A percentile compares a stretch with the other conserved stretches of the same genome.
Conservation (phyloP, 2,329 filamentous ascomycete genomes). For the Ceratocystis diversiconidia region DNA sequence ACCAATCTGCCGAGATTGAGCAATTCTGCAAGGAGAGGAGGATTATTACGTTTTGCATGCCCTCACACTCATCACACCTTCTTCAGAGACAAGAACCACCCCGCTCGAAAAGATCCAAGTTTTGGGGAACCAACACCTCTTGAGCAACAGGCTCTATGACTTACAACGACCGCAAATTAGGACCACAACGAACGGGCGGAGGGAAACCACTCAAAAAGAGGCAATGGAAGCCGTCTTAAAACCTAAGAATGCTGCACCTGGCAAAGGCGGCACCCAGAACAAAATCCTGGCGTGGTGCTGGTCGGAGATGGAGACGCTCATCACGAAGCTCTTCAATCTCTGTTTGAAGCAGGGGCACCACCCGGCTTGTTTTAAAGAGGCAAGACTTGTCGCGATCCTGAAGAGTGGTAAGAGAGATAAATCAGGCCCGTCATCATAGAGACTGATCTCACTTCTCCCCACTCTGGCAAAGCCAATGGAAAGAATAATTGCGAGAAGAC, state of each 20-base stretch:
- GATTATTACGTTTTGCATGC: no score
- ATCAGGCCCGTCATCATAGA: slow-evolving; percentile 19
- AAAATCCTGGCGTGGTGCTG: neutral
- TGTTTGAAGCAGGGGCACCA: neutral
- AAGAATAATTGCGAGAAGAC: slow-evolving; percentile 20
- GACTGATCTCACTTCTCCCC: slow-evolving; percentile 22
- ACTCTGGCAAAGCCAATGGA: slow-evolving; percentile 23
- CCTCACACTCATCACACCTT: no score
- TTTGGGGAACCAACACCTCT: no score
- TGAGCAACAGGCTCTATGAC: no score
- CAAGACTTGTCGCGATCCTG: neutral
- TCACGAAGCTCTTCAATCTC: neutral
- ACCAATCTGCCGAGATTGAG: no score
- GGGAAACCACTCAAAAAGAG: neutral
- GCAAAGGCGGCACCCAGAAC: neutral
- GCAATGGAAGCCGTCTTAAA: neutral
- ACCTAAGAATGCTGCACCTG: neutral
- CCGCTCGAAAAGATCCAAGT: no score
- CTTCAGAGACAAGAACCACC: no score
- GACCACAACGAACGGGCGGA: neutral
- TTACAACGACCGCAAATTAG: no score
- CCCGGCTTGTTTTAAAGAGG: neutral
- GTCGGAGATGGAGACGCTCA: neutral
- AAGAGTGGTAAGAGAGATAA: slow-evolving; percentile 20
- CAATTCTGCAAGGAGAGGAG: no score